Base-by-base conservation (phyloP, 352 stramenopile genomes). In the Globisporangium uncinulatum region DNA sequence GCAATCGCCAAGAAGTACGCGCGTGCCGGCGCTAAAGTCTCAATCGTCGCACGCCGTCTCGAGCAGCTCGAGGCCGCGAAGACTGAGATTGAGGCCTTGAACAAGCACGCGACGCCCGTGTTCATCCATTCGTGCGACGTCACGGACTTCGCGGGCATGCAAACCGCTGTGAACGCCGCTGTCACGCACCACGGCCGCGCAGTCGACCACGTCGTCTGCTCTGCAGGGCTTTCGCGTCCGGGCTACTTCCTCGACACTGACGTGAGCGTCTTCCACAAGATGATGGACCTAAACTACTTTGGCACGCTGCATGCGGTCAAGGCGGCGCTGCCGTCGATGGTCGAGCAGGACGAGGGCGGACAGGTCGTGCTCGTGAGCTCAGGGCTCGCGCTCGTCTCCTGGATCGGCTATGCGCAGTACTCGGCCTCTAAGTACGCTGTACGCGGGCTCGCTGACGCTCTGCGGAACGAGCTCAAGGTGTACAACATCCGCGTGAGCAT, bases 201-300 rank as follows among this genome's bases (percentile, higher is more conserved):
- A 9, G 92, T 72, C 41, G 85, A 93, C 70, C 70, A 93, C 52
- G 51, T 94, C 44, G 31, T 95, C 10, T 92, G 80, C 60, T 83
- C 70, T 20, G 86, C 86, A 5, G 83, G 83, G 3, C 62, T 80
- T 20, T 70, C 79, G 37, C 47, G 67, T 1, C 78, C 83, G 5
- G 83, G 82, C 20, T 91, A 91, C 66, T 86, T 96, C 60, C 19
- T 92, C 44, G 76, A 92, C 14, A 75, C 87, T 49, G 79, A 90
- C 37, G 66, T 92, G 47, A 72, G 62, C 45, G 66, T 90, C 15
- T 85, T 80, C 72, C 80, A 70, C 67, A 78, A 81, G 67, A 85
- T 86, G 49, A 94, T 94, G 79, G 81, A 94, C 54, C 69, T 94
- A 51, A 92, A 95, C 67, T 95, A 93, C 74, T 91, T 95, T 58